phyloP scores from a whole-genome alignment of 176 grass and related monocot genomes.

The Carex pumila region DNA sequence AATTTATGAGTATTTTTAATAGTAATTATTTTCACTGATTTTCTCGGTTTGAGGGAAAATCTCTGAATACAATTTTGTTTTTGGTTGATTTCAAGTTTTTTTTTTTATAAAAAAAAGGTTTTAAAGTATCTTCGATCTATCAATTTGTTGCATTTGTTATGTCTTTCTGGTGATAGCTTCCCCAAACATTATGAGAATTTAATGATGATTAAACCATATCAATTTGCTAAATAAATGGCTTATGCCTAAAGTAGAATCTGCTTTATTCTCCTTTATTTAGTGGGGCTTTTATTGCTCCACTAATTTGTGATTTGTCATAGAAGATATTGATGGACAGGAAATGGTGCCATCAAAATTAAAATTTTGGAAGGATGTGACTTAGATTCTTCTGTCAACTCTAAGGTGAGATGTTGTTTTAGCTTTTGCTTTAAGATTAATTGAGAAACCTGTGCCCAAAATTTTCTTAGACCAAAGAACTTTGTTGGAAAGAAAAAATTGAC shows the following conservation, averaged over 20 bases:
- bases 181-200: neutral
- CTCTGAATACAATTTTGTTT: neutral
- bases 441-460: conserved; percentile 31
- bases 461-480: neutral
- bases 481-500: neutral
- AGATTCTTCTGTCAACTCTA: conserved; percentile 9
- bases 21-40: neutral
- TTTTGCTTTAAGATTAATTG: conserved; percentile 55
- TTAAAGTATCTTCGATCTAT: neutral
- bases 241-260: neutral
- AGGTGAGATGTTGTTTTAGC: conserved; percentile 55
- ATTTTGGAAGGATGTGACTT: neutral
- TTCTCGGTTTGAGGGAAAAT: neutral
- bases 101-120: too few species aligned
- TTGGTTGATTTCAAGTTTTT: neutral
- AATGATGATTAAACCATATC: neutral
- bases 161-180: neutral
- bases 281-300: conserved; percentile 3
- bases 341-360: conserved; percentile 9
- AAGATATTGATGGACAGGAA: conserved; percentile 5
- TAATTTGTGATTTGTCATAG: neutral
- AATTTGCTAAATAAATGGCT: conserved; percentile 22
- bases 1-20: conserved; percentile 4
- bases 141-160: neutral
- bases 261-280: neutral